These are phyloP conservation scores for Plasmopara halstedii DNA, from an alignment of 352 stramenopile species.

Conservation along the genomic window DNA sequence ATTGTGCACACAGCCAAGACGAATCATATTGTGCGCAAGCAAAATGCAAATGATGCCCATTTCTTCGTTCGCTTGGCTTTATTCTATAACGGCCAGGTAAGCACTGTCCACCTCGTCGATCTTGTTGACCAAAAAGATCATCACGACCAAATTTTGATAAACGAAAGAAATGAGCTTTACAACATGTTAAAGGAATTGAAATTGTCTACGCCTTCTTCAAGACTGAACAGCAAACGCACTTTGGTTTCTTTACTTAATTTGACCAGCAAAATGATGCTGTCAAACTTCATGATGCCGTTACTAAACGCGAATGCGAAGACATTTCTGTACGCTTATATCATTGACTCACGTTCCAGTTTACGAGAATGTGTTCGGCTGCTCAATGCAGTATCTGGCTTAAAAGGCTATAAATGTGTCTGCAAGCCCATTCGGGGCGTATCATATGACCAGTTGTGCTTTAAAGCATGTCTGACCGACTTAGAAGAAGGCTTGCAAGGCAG, in stretches of 20 bases:
- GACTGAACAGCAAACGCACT: slow-evolving; percentile 3
- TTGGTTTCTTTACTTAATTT: not conserved
- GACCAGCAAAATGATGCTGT: slow-evolving; percentile 27
- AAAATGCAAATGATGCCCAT: slow-evolving; percentile 49
- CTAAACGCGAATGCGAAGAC: slow-evolving; percentile 51
- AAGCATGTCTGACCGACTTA: slow-evolving; percentile 18
- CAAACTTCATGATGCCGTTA: slow-evolving; percentile 57
- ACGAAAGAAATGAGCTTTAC: slow-evolving; percentile 58
- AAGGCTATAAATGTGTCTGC: slow-evolving; percentile 46
- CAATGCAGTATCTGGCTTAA: slow-evolving; percentile 55
- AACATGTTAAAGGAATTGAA: slow-evolving; percentile 46
- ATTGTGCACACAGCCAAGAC: slow-evolving; percentile 67
- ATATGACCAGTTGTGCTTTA: slow-evolving; percentile 46
- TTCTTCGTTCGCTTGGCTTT: slow-evolving; percentile 69
- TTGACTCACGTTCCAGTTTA: slow-evolving; percentile 58
- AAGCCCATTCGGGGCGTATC: slow-evolving; percentile 38
- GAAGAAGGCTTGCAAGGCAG: slow-evolving; percentile 10
- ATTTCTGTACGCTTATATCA: slow-evolving; percentile 62
- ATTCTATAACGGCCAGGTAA: slow-evolving; percentile 51
- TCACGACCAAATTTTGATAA: slow-evolving; percentile 26
- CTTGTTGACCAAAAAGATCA: slow-evolving; percentile 60
- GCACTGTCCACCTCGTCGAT: slow-evolving; percentile 56
- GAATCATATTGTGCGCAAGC: slow-evolving; percentile 63
- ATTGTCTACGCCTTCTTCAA: slow-evolving; percentile 9
- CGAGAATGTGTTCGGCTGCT: slow-evolving; percentile 55